phyloP scores from a whole-genome alignment of 1,284 basidiomycete species.

The Meripilus lineatus region DNA sequence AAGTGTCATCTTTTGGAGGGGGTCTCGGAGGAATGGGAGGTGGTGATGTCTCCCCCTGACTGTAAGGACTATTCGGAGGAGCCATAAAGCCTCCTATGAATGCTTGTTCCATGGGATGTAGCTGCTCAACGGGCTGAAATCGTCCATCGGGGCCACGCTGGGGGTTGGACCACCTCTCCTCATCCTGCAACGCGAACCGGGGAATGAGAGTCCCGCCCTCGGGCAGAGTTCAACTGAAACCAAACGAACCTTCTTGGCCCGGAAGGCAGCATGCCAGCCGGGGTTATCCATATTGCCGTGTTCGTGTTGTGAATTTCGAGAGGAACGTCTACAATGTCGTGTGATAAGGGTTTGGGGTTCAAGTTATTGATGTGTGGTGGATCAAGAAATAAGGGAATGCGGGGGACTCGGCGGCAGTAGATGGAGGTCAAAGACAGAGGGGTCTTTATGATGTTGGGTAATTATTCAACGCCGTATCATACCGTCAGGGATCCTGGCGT shows the following conservation, averaged over 20 bases:
- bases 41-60: slow-evolving; percentile 18
- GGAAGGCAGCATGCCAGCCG: slow-evolving; percentile 60
- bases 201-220: not conserved
- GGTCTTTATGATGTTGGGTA: too few species aligned
- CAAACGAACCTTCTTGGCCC: slow-evolving; percentile 23
- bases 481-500: too few species aligned
- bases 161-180: slow-evolving; percentile 32
- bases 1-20: slow-evolving; percentile 32
- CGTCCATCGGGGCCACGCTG: slow-evolving; percentile 47
- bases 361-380: not conserved
- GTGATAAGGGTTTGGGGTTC: not conserved
- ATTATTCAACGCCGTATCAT: too few species aligned
- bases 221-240: too few species aligned
- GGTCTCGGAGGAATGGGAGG: slow-evolving; percentile 36
- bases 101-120: slow-evolving; percentile 45
- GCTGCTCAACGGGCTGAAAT: slow-evolving; percentile 48
- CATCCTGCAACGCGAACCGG: slow-evolving; percentile 38
- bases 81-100: slow-evolving; percentile 50
- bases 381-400: not conserved
- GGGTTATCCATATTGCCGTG: slow-evolving; percentile 65
- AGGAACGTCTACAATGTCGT: too few species aligned
- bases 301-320: too few species aligned
- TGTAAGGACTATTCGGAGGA: slow-evolving; percentile 18
- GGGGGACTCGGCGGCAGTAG: too few species aligned
- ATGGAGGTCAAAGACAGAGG: too few species aligned